Percentiles rank a stretch among this genome's conserved stretches.
These are phyloP conservation scores for Colletotrichum sp. DNA, from an alignment of 2,329 filamentous ascomycete species.

Conservation along the genomic window DNA sequence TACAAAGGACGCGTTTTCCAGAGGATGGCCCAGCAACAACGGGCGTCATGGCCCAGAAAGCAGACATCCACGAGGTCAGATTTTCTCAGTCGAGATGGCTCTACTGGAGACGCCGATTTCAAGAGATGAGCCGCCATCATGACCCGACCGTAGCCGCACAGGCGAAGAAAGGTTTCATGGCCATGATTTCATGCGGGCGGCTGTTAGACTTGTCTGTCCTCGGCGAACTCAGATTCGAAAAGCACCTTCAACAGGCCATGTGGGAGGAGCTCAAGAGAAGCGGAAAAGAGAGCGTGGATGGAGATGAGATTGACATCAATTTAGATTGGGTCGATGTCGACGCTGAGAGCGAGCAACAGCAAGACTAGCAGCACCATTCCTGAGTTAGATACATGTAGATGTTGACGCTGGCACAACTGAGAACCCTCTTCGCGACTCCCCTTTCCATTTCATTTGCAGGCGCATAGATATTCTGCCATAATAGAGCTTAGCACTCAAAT, in stretches of 20 bases:
- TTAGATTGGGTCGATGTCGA: neutral
- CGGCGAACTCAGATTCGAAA: neutral
- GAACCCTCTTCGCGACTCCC: neutral
- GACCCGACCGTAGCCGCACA: neutral
- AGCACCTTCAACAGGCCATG: neutral
- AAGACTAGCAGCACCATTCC: neutral
- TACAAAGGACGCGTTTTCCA: fast-evolving
- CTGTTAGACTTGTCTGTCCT: neutral
- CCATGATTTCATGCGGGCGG: neutral
- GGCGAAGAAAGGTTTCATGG: neutral
- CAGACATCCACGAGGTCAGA: neutral
- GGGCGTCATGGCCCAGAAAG: neutral
- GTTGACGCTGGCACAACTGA: neutral
- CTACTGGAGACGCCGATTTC: neutral
- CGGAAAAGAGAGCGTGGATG: neutral
- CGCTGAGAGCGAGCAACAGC: neutral
- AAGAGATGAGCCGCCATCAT: neutral
- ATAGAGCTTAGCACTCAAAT: neutral
- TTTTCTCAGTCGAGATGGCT: neutral
- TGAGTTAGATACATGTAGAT: neutral
- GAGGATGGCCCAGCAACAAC: neutral
- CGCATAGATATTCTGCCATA: neutral
- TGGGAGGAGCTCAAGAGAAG: neutral
- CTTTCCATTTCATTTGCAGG: neutral
- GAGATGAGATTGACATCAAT: neutral